Evolutionary conservation across 1,284 basidiomycete species (phyloP).

Genomic region (Fistulina hepatica): DNA sequence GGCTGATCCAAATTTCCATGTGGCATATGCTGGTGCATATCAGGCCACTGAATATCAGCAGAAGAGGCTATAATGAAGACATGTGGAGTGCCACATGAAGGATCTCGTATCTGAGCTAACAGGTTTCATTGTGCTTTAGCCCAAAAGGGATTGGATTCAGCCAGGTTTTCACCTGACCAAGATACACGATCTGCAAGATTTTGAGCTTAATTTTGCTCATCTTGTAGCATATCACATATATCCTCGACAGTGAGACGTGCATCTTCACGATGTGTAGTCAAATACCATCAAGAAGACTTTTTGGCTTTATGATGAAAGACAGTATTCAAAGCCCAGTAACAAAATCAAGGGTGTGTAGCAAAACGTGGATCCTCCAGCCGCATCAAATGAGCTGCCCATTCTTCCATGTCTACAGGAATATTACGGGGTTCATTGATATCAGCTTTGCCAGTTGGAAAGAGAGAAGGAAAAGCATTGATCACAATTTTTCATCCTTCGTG

Average conservation of each 20-base stretch:
- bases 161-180: constrained; percentile 1
- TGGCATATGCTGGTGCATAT: constrained; percentile 14
- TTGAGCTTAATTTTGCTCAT: constrained; percentile 4
- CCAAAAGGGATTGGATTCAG: constrained; percentile 9
- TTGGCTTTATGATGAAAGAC: constrained; percentile 8
- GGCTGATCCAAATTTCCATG: constrained; percentile 1
- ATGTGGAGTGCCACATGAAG: constrained; percentile 6
- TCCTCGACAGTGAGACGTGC: background rate
- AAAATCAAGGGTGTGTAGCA: constrained; percentile 10
- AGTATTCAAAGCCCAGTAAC: constrained; percentile 9
- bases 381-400: constrained; percentile 10
- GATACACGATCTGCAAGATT: constrained; percentile 9
- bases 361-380: constrained; percentile 9
- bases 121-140: constrained; percentile 5
- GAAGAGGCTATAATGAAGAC: constrained; percentile 6
- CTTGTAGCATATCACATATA: constrained; percentile 5
- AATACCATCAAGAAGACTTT: constrained; percentile 5
- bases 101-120: constrained; percentile 5
- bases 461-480: constrained; percentile 10
- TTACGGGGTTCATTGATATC: constrained; percentile 4
- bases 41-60: constrained; percentile 13
- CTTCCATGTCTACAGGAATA: constrained; percentile 4
- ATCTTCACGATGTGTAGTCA: constrained; percentile 6
- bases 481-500: constrained; percentile 5
- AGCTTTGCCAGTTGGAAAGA: constrained; percentile 8